Evolutionary conservation across 768 basidiomycete species (phyloP).

Genomic region (Rhodosporidiobolus sp.): DNA sequence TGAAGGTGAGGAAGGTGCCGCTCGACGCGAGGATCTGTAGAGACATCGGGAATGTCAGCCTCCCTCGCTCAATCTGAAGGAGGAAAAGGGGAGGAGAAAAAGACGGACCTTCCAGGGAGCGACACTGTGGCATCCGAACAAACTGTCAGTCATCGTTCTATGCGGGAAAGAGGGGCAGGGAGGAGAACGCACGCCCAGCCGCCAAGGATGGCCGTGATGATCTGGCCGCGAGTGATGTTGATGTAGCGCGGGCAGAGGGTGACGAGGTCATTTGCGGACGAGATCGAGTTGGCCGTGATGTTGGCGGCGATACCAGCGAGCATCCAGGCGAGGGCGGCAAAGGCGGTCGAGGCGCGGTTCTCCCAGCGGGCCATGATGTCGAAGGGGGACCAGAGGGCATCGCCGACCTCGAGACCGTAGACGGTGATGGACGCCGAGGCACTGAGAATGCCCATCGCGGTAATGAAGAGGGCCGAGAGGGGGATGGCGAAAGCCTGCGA

Average conservation of each 20-base stretch:
- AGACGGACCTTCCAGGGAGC: constrained; percentile 16
- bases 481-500: constrained; percentile 32
- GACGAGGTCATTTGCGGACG: constrained; percentile 79
- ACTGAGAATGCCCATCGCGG: constrained; percentile 20
- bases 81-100: constrained; percentile 56
- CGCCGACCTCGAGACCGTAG: constrained; percentile 24
- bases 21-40: constrained; percentile 67
- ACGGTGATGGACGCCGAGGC: constrained; percentile 26
- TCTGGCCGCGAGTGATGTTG: constrained; percentile 69
- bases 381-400: constrained; percentile 30
- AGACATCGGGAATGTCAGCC: constrained; percentile 49
- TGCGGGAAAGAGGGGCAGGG: too few species aligned
- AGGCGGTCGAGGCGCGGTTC: constrained; percentile 59
- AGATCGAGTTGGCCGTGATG: constrained; percentile 72
- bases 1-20: constrained; percentile 38
- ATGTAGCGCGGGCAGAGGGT: constrained; percentile 71
- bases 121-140: too few species aligned
- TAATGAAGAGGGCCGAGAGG: constrained; percentile 28
- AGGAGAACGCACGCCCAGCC: too few species aligned
- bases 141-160: too few species aligned
- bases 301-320: constrained; percentile 39
- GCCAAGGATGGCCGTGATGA: constrained; percentile 63
- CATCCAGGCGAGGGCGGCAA: constrained; percentile 52
- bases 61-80: too few species aligned
- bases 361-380: constrained; percentile 57